Base-by-base conservation (phyloP, 176 grass and related monocot species). In the Leersia perrieri region DNA sequence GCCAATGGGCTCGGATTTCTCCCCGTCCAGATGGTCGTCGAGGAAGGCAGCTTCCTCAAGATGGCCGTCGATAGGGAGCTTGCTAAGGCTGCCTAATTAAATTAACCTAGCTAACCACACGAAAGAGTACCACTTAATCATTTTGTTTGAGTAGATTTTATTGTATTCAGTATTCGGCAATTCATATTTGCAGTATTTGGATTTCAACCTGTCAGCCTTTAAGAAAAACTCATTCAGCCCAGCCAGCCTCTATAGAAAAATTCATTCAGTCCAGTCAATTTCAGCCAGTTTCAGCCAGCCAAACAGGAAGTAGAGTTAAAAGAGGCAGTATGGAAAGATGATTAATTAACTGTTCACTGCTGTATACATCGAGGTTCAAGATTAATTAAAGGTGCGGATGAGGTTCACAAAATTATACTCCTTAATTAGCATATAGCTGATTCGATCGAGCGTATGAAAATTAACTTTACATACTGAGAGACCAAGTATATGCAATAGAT, bases 31-130 rank as follows among this genome's bases (percentile, higher is more conserved):
- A 94, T 94, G 88, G 88, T 94, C 55, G 74, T 90, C 18, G 85
- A 94, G 74, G 88, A 94, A 45, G 91, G 85, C 74, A 94, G 91
- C 82, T 94, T 94, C 67, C 86, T 94, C 40, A 94, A 90, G 74
- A 51, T 57, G 9, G 88, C 91, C 30, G 68, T 93, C 55, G 91
- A 93, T 49, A 88, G 84, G 76, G 91, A 90, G 81, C 40, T 81
- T 60, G 74, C 85, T 3, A 78, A 60, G n/a, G 77, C 76, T 1
- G 66, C 76, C 9, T 72, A 11, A 68, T 34, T 49, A 14, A 44
- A n/a, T n/a, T n/a, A n/a, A 44, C 41, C 2, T 44, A 44, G 45
- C 20, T 58, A 27, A 31, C 6, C 28, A 34, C 69, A 44, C 1
- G 41, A 44, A 44, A 13, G 3, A 44, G 9, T 44, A 44, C n/a